Evolutionary conservation across 2,329 filamentous ascomycete genomes (phyloP).

Genomic region (Aspergillus sp.): DNA sequence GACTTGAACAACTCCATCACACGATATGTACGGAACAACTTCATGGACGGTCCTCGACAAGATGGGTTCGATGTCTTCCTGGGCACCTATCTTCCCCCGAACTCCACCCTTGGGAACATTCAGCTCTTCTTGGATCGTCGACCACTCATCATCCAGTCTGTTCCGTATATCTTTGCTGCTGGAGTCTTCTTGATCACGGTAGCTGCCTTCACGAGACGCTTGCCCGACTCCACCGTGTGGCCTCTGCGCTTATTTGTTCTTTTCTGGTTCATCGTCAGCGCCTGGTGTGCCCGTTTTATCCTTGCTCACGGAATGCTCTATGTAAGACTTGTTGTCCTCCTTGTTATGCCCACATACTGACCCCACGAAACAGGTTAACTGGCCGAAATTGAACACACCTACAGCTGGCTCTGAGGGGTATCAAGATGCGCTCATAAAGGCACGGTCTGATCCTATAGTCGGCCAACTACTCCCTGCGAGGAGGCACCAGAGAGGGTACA

Average conservation of each 20-base stretch:
- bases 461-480: conserved; percentile 67
- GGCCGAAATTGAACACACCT: conserved; percentile 92
- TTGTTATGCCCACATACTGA: conserved; percentile 5
- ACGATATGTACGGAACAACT: conserved; percentile 92
- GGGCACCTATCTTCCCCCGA: conserved; percentile 76
- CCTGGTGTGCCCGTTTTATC: conserved; percentile 76
- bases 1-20: conserved; percentile 87
- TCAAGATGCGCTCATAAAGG: conserved; percentile 80
- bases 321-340: conserved; percentile 60
- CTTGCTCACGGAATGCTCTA: conserved; percentile 86
- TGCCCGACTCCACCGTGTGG: conserved; percentile 74
- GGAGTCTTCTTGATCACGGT: conserved; percentile 81
- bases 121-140: conserved; percentile 81
- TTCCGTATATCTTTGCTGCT: conserved; percentile 87
- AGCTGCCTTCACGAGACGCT: conserved; percentile 69
- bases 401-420: conserved; percentile 85
- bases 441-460: conserved; percentile 78
- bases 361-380: conserved; percentile 72
- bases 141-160: conserved; percentile 85
- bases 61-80: conserved; percentile 95
- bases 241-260: conserved; percentile 80
- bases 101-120: conserved; percentile 68
- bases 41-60: conserved; percentile 87
- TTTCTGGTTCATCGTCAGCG: conserved; percentile 71
- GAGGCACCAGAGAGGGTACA: conserved; percentile 77